phyloP scores from a whole-genome alignment of 345 rosid genomes.

The Pelargonium nanum region DNA sequence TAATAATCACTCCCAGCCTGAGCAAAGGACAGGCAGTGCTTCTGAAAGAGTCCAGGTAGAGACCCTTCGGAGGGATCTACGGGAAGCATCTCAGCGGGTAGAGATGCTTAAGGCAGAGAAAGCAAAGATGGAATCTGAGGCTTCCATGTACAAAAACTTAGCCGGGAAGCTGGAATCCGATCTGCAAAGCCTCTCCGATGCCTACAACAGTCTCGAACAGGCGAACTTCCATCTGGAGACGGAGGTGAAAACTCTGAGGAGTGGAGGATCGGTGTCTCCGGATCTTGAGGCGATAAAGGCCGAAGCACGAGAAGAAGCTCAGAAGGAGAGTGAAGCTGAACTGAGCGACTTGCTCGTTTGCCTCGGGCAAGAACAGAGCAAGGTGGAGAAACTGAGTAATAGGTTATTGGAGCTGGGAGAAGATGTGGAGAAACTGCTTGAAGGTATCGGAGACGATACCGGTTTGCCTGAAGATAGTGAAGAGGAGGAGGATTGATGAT shows the following conservation, averaged over 20 bases:
- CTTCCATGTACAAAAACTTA: slow-evolving; percentile 50
- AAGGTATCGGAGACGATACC: slow-evolving; percentile 75
- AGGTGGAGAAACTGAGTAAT: slow-evolving; percentile 71
- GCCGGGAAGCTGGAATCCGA: slow-evolving; percentile 81
- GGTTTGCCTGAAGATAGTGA: slow-evolving; percentile 67
- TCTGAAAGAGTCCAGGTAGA: slow-evolving; percentile 60
- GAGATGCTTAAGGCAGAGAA: slow-evolving; percentile 71
- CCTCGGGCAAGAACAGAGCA: slow-evolving; percentile 95
- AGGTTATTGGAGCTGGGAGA: slow-evolving; percentile 75
- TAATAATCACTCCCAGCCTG: slow-evolving; percentile 37
- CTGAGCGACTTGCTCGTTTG: slow-evolving; percentile 90
- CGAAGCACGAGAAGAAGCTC: slow-evolving; percentile 90
- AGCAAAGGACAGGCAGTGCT: slow-evolving; percentile 40
- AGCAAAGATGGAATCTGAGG: slow-evolving; percentile 53
- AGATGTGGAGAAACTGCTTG: slow-evolving; percentile 71
- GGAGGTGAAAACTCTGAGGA: slow-evolving; percentile 66
- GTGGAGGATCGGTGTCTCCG: slow-evolving; percentile 33
- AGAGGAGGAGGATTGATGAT: slow-evolving; percentile 41
- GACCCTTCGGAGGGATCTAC: slow-evolving; percentile 71
- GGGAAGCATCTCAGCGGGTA: slow-evolving; percentile 59
- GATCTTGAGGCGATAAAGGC: slow-evolving; percentile 61
- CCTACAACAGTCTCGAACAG: slow-evolving; percentile 83
- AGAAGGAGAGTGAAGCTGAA: slow-evolving; percentile 89
- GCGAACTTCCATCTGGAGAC: slow-evolving; percentile 65
- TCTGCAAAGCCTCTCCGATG: slow-evolving; percentile 72